Base-by-base conservation (phyloP, 75 land plant genomes). In the Picea sitchensis region DNA sequence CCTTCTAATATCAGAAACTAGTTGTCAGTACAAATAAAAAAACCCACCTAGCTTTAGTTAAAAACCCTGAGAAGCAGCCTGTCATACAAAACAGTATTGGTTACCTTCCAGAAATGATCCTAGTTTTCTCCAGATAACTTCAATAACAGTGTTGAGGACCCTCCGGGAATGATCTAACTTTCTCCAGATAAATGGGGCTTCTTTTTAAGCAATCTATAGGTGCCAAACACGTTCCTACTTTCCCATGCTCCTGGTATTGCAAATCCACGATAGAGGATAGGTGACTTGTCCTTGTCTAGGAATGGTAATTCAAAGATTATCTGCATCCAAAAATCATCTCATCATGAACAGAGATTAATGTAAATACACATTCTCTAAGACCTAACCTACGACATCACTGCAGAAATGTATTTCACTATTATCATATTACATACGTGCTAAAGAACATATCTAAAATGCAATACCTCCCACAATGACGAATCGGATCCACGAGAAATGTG, bases 191-290 rank as follows among this genome's bases (percentile, higher is more conserved):
- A 14, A 26, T 3, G 61, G 2, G 85, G 85, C 77, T 91, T 90
- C 75, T 91, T 86, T 76, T 68, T 93, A 26, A 95, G 90, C 65
- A 98, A 82, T 76, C 87, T 92, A 81, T 98, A 98, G 62, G 83
- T 81, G 14, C 99, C 99, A 81, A 98, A 98, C 1, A 80, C 86
- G 76, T 98, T 98, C 60, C 69, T 82, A 32, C 74, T 76, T 75
- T 87, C 85, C 99, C 99, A 98, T 5, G 74, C 59, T 79, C 93
- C 86, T 36, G 99, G 99, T 63, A 98, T 87, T 83, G 94, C 93
- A 73, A 98, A 95, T 32, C 98, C 95, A n/a, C 99, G 86, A 65
- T 92, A 86, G 12, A 81, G 21, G 5, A 91, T 65, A 56, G 96
- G 96, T 34, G 99, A 98, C 34, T 83, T 77, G 81, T 98, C 96